A percentile compares a stretch with the other conserved stretches of the same genome.
Conservation (phyloP, 2,329 filamentous ascomycete genomes). For the Botrytis porri region DNA sequence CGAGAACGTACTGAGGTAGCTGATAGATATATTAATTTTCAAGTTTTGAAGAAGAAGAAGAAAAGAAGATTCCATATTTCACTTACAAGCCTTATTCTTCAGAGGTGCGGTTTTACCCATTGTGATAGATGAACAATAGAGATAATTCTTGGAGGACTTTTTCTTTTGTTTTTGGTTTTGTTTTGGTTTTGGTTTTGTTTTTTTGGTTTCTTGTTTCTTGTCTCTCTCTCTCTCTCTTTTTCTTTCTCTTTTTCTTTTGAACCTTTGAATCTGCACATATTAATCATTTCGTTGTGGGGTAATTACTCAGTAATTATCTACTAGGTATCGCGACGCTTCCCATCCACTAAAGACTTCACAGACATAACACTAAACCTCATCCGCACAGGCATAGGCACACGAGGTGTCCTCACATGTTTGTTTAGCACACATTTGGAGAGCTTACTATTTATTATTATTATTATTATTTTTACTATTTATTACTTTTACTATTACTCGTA, state of each 20-base stretch:
- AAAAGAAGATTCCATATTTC: background rate
- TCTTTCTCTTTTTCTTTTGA: background rate
- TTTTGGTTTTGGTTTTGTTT: background rate
- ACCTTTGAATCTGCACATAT: slow-evolving; percentile 2
- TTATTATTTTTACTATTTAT: background rate
- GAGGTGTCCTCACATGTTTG: background rate
- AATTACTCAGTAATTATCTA: background rate
- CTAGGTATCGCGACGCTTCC: background rate
- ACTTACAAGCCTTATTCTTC: slow-evolving; percentile 36
- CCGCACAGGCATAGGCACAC: background rate
- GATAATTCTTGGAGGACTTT: background rate
- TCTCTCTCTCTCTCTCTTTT: background rate
- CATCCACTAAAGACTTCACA: background rate
- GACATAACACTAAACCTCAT: background rate
- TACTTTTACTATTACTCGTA: background rate
- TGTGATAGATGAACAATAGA: slow-evolving; percentile 12
- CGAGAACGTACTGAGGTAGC: slow-evolving; percentile 66
- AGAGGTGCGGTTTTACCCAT: slow-evolving; percentile 39
- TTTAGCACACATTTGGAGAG: background rate
- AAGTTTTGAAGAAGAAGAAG: background rate
- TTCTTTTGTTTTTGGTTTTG: background rate
- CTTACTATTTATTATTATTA: no score
- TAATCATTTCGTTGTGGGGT: slow-evolving; percentile 12
- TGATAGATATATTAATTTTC: slow-evolving; percentile 14
- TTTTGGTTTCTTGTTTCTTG: background rate